phyloP scores from a whole-genome alignment of 2,329 filamentous ascomycete genomes.

The Nemania bipapillata region DNA sequence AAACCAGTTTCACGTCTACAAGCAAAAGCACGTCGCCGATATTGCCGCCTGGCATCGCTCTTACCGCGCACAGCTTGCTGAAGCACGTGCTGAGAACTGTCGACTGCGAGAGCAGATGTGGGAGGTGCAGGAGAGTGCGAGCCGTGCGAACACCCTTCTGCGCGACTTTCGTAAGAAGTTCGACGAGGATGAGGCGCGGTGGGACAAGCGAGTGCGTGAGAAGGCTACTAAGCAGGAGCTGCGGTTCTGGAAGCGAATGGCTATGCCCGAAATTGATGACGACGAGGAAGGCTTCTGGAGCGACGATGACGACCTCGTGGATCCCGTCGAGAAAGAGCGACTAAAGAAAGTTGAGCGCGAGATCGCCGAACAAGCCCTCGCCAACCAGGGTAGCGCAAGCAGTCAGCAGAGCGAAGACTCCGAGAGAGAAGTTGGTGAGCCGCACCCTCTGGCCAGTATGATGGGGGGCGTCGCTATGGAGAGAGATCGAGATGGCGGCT shows the following conservation, averaged over 20 bases:
- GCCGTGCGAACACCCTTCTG: constrained; percentile 66
- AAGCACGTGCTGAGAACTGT: constrained; percentile 72
- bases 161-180: constrained; percentile 67
- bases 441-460: constrained; percentile 43
- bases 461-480: constrained; percentile 60
- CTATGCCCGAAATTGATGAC: constrained; percentile 69
- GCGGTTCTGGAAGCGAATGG: constrained; percentile 74
- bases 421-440: constrained; percentile 48
- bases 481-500: constrained; percentile 49
- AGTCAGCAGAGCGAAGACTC: constrained; percentile 53
- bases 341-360: constrained; percentile 62
- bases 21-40: constrained; percentile 70
- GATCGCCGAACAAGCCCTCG: constrained; percentile 55
- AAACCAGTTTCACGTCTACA: constrained; percentile 73
- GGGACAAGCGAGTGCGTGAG: constrained; percentile 65
- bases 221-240: constrained; percentile 67
- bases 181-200: constrained; percentile 66
- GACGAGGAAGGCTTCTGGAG: constrained; percentile 70
- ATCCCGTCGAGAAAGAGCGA: constrained; percentile 68
- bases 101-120: constrained; percentile 72
- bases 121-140: constrained; percentile 72
- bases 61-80: constrained; percentile 72
- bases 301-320: constrained; percentile 72
- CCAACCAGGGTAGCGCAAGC: constrained; percentile 47
- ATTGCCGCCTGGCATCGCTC: constrained; percentile 73